Base-by-base conservation (phyloP, 352 stramenopile species). In the Phytophthora pseudosyringae region DNA sequence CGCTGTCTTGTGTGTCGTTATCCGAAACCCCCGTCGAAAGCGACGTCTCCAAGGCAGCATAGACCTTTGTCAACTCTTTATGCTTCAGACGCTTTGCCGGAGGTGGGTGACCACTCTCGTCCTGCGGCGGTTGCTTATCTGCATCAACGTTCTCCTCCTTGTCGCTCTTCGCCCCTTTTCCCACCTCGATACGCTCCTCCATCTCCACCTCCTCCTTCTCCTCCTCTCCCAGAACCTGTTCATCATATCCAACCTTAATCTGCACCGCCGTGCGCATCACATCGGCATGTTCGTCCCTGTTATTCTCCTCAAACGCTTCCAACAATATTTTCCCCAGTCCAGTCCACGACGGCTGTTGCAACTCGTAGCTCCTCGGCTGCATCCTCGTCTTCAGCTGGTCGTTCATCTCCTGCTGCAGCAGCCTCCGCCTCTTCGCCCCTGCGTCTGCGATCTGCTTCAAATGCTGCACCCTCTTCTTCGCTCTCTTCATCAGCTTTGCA, bases 261-360 rank as follows among this genome's bases (percentile, higher is more conserved):
- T 69, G 35, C 25, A 81, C 54, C 8, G 41, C 39, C 4, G 62
- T 67, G 33, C 59, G 60, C 26, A 64, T 11, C 7, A 70, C 67
- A 45, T 72, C 36, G 13, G 44, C 54, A 0, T 60, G 43, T 25
- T 59, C 43, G 32, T 77, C 70, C n/a, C 63, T 75, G 26, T 70
- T 74, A 10, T 70, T 72, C 5, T 92, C 83, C 28, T 92, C 81
- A 52, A 85, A 90, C 2, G 79, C 78, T 62, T 88, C 70, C 15
- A 92, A 62, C 33, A 92, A 58, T 8, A 92, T 36, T 63, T 87
- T 81, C 1, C 83, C 83, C 3, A 92, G 53, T 18, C 38, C 73
- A 35, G 51, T 67, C 83, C 83, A 92, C 8, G 81, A 88, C 1
- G 57, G 54, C 38, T 78, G 47, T 26, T 76, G 61, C 29, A 92